phyloP scores from a whole-genome alignment of 2,329 filamentous ascomycete genomes.

The Davidsoniella virescens region DNA sequence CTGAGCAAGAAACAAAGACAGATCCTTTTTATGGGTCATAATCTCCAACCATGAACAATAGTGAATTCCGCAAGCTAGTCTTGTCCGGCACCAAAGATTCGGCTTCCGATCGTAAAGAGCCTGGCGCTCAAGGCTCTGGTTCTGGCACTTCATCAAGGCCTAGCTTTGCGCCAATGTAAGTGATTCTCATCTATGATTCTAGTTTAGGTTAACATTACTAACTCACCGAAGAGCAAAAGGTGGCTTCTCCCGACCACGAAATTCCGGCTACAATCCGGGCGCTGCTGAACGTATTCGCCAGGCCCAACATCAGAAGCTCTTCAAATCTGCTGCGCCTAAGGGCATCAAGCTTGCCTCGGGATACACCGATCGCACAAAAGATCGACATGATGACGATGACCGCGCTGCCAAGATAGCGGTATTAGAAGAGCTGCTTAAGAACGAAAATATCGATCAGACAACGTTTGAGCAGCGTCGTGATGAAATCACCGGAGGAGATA shows the following conservation, averaged over 20 bases:
- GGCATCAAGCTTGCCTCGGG: conserved; percentile 65
- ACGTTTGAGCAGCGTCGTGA: conserved; percentile 61
- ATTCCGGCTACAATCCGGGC: conserved; percentile 23
- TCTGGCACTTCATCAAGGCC: not conserved
- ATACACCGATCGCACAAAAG: conserved; percentile 67
- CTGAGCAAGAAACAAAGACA: not conserved
- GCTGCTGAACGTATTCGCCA: conserved; percentile 41
- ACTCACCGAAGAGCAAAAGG: not conserved
- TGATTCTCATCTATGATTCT: conserved; percentile 13
- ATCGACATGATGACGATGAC: conserved; percentile 38
- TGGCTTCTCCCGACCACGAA: conserved; percentile 1
- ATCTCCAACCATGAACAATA: conserved; percentile 62
- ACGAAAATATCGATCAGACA: conserved; percentile 65
- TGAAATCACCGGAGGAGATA: conserved; percentile 69
- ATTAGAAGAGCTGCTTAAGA: conserved; percentile 65
- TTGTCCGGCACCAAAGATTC: conserved; percentile 31
- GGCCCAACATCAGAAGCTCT: conserved; percentile 48
- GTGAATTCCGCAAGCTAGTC: conserved; percentile 75
- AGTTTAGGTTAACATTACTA: not conserved
- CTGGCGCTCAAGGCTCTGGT: not conserved
- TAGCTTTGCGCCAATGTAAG: conserved; percentile 29
- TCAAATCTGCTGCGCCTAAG: conserved; percentile 65
- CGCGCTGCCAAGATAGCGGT: conserved; percentile 53
- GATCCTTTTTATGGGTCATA: not conserved
- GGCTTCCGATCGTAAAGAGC: conserved; percentile 16